Conservation (phyloP, 306 rosid genomes). For the Quercus variabilis region DNA sequence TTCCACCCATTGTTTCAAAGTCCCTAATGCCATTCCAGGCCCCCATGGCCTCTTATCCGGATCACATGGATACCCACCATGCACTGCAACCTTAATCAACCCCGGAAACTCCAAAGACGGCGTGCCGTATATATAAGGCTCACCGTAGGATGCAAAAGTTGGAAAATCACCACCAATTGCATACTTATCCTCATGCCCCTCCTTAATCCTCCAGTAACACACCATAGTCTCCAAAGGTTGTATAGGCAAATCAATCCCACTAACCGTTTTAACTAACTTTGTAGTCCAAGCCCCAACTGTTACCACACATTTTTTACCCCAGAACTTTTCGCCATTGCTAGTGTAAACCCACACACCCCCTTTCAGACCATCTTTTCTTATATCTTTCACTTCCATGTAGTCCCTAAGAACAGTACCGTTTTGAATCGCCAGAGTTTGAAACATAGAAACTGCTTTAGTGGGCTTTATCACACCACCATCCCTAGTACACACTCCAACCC, state of each 20-base stretch:
- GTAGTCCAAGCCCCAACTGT: conserved; percentile 80
- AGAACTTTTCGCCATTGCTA: conserved; percentile 36
- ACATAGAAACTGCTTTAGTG: conserved; percentile 90
- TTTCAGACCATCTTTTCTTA: conserved; percentile 23
- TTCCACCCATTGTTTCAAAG: conserved; percentile 56
- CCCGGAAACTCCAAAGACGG: conserved; percentile 85
- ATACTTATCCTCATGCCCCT: conserved; percentile 45
- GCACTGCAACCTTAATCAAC: conserved; percentile 64
- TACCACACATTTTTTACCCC: conserved; percentile 74
- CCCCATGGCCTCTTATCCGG: conserved; percentile 85
- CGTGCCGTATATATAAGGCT: conserved; percentile 52
- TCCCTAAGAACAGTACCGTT: conserved; percentile 67
- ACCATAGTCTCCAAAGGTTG: conserved; percentile 54
- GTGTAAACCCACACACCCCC: conserved; percentile 42
- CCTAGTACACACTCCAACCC: conserved; percentile 49
- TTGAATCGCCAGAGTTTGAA: conserved; percentile 56
- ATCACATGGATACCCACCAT: conserved; percentile 65
- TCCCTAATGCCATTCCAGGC: conserved; percentile 17
- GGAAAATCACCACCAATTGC: conserved; percentile 55
- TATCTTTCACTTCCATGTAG: conserved; percentile 45
- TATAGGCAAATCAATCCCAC: conserved; percentile 59
- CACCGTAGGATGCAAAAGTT: conserved; percentile 50
- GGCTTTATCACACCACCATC: conserved; percentile 77
- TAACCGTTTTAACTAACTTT: conserved; percentile 55
- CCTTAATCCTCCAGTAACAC: conserved; percentile 74